phyloP scores from a whole-genome alignment of 176 grass and related monocot genomes.

The Carex kokanica region DNA sequence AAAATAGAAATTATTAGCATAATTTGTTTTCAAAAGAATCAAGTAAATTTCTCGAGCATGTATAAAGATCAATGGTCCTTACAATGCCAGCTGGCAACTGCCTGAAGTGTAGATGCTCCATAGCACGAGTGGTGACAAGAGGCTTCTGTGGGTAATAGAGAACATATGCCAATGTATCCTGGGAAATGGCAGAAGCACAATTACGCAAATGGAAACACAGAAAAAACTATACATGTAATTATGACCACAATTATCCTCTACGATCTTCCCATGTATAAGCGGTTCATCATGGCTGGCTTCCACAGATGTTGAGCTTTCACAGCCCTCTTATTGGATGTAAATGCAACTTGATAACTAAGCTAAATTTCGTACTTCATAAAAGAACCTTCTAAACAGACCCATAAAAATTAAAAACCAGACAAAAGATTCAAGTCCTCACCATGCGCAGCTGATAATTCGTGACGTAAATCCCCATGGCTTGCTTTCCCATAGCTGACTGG shows the following conservation, averaged over 20 bases:
- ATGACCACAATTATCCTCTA: neutral
- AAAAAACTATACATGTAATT: slow-evolving; percentile 23
- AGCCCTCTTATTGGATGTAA: neutral
- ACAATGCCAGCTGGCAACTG: slow-evolving; percentile 98
- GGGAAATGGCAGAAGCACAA: slow-evolving; percentile 16
- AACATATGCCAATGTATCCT: slow-evolving; percentile 98
- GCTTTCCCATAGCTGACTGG: slow-evolving; percentile 99
- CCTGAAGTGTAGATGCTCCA: slow-evolving; percentile 99
- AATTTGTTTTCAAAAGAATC: neutral
- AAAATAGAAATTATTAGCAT: slow-evolving; percentile 30
- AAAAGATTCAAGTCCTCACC: slow-evolving; percentile 43
- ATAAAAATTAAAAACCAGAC: neutral
- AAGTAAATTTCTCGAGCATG: neutral
- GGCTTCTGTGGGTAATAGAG: slow-evolving; percentile 98
- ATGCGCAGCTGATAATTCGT: slow-evolving; percentile 99
- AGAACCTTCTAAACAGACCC: neutral
- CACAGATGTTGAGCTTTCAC: neutral
- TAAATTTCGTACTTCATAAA: neutral
- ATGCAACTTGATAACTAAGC: neutral
- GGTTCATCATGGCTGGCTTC: neutral
- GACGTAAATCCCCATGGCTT: slow-evolving; percentile 99
- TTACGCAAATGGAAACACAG: slow-evolving; percentile 28
- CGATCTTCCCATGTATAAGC: neutral
- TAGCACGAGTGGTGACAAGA: slow-evolving; percentile 92
- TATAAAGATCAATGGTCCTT: slow-evolving; percentile 25